These are phyloP conservation scores for Bryoerythrophyllum caledonicum DNA, from an alignment of 225 moss, liverwort and hornwort genomes.

Conservation along the genomic window DNA sequence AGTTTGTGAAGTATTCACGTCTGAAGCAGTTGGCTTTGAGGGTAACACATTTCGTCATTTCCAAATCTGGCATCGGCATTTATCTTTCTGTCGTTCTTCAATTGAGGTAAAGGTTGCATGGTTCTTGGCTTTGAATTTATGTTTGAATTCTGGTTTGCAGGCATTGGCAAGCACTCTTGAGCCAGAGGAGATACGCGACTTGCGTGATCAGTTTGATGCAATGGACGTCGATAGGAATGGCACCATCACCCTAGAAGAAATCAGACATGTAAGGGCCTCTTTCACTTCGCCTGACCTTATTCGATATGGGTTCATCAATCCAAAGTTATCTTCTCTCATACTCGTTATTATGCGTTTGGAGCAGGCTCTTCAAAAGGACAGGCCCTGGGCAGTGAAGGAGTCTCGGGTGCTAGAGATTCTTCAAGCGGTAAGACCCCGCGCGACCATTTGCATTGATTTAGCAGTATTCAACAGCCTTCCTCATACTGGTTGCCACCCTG, in stretches of 20 bases:
- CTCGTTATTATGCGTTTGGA: not conserved
- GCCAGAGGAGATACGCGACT: conserved; percentile 60
- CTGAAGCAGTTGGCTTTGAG: conserved; percentile 81
- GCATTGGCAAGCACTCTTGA: conserved; percentile 83
- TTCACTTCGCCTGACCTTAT: not conserved
- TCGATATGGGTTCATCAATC: not conserved
- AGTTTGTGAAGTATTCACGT: conserved; percentile 85
- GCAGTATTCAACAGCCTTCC: not conserved
- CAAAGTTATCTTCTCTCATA: not conserved
- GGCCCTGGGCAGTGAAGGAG: conserved; percentile 77
- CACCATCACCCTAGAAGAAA: conserved; percentile 85
- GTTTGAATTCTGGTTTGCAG: conserved; percentile 27
- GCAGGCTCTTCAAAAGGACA: conserved; percentile 66
- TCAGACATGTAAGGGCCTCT: conserved; percentile 45
- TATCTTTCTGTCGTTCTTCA: not conserved
- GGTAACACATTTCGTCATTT: conserved; percentile 29
- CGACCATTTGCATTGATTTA: not conserved
- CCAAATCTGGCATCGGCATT: not conserved
- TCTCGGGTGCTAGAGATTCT: conserved; percentile 72
- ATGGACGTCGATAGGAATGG: conserved; percentile 84
- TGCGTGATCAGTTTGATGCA: conserved; percentile 78
- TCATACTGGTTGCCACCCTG: not conserved
- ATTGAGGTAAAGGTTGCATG: not conserved
- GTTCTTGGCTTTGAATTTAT: not conserved
- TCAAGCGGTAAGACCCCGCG: conserved; percentile 53